These are phyloP conservation scores for Miscanthus lutarioriparius DNA, from an alignment of 176 grass and related monocot species.

Conservation along the genomic window DNA sequence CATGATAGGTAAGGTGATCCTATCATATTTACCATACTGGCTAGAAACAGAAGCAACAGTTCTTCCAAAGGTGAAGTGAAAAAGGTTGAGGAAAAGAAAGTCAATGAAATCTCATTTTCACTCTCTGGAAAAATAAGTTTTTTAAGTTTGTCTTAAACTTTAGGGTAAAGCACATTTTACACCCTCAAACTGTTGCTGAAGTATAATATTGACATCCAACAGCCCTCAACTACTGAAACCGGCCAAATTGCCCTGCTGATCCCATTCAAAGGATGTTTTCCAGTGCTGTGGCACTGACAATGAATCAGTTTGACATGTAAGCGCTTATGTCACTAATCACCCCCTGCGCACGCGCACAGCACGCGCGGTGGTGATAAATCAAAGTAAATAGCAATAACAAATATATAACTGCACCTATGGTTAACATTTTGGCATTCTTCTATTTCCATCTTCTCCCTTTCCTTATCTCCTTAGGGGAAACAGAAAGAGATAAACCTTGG, in stretches of 20 bases:
- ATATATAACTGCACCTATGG: background rate
- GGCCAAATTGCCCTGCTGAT: background rate
- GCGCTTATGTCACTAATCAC: background rate
- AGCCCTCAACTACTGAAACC: background rate
- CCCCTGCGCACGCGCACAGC: background rate
- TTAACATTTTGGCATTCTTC: background rate
- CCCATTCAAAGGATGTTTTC: conserved; percentile 1
- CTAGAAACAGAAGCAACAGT: background rate
- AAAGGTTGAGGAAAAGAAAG: background rate
- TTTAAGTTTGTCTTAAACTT: background rate
- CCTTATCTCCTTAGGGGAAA: background rate
- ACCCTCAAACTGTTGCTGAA: background rate
- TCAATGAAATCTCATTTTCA: background rate
- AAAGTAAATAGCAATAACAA: background rate
- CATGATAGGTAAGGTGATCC: background rate
- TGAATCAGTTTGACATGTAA: background rate
- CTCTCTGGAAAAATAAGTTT: background rate
- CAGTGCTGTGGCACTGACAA: background rate
- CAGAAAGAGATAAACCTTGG: conserved; percentile 8
- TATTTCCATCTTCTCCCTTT: background rate
- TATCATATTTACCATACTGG: background rate
- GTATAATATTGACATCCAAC: background rate
- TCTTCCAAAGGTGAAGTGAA: background rate
- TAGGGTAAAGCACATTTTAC: background rate
- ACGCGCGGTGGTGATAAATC: background rate